These are phyloP conservation scores for Nicotiana attenuata DNA, from an alignment of 257 asterid genomes.

Conservation along the genomic window DNA sequence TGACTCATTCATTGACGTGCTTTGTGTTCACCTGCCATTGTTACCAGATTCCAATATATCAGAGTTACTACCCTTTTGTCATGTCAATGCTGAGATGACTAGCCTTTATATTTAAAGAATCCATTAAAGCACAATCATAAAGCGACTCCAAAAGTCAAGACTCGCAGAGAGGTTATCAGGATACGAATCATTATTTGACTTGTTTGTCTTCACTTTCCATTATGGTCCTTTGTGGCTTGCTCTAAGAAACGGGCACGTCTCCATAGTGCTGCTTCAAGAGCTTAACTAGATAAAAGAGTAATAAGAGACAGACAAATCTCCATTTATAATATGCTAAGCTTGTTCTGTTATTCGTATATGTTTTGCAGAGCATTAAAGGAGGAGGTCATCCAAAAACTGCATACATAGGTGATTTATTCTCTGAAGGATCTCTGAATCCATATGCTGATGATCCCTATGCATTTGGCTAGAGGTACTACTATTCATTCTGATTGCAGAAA, in stretches of 20 bases:
- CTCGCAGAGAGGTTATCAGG: constrained; percentile 49
- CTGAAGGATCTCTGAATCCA: constrained; percentile 96
- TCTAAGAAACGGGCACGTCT: not conserved
- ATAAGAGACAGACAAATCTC: not conserved
- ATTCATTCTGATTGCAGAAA: not conserved
- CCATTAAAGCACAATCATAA: constrained; percentile 58
- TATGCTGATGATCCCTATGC: constrained; percentile 96
- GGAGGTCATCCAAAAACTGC: constrained; percentile 51
- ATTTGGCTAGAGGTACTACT: constrained; percentile 72
- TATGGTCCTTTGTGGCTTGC: not conserved
- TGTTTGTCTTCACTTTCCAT: not conserved
- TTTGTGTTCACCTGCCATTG: not conserved
- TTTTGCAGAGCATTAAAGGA: constrained; percentile 42
- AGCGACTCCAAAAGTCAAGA: constrained; percentile 58
- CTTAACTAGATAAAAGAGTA: not conserved
- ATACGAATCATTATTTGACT: constrained; percentile 30
- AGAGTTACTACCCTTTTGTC: not conserved
- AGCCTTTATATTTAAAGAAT: constrained; percentile 35
- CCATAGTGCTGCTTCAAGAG: constrained; percentile 1
- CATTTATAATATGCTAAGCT: not conserved
- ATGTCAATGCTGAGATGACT: not conserved
- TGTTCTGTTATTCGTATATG: not conserved
- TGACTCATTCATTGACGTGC: constrained; percentile 13
- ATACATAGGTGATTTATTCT: constrained; percentile 83
- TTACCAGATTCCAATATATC: not conserved